Base-by-base conservation (phyloP, 768 basidiomycete species). In the Rhizopogon salebrosus region DNA sequence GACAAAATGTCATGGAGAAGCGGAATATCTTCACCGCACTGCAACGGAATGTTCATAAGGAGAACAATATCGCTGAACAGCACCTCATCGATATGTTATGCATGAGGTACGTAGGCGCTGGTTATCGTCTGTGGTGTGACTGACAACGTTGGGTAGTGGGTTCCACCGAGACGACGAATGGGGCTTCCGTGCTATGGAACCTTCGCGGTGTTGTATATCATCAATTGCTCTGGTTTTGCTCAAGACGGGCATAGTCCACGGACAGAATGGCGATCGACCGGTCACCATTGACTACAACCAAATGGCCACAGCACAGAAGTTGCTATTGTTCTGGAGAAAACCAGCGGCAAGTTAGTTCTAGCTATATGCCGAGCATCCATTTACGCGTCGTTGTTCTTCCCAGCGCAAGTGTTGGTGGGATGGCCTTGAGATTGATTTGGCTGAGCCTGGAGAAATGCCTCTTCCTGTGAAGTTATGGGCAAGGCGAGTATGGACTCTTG, bases 361-460 rank as follows among this genome's bases (percentile, higher is more conserved):
- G 14, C 37, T 26, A 23, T 14, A 1, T 13, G 6, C 22, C 16
- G 14, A n/a, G 26, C 14, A 27, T 20, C 41, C 6, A 18, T 29
- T 54, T 36, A 51, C 34, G 46, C 41, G 5, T 31, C 26, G 24
- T 27, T 31, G 24, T 27, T 31, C 20, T 34, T n/a, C 29, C 13
- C 58, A 98, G 95, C 79, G 97, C 38, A 98, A 99, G 75, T 98
- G 95, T 72, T 99, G 97, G 97, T 99, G 97, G 97, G 97, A 99
- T 61, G 95, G 95, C 10, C 77, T 94, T 36, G 93, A 95, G 58
- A 84, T 95, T 18, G 90, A 97, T 50, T 65, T 98, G 39, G 82
- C 87, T 7, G 75, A 78, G 4, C 66, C 74, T 1, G 82, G 74
- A 4, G 77, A 77, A 35, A 70, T 80, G 48, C 63, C 78, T 8